Evolutionary conservation across 345 rosid genomes (phyloP).

Genomic region (Capsella bursapastoris): DNA sequence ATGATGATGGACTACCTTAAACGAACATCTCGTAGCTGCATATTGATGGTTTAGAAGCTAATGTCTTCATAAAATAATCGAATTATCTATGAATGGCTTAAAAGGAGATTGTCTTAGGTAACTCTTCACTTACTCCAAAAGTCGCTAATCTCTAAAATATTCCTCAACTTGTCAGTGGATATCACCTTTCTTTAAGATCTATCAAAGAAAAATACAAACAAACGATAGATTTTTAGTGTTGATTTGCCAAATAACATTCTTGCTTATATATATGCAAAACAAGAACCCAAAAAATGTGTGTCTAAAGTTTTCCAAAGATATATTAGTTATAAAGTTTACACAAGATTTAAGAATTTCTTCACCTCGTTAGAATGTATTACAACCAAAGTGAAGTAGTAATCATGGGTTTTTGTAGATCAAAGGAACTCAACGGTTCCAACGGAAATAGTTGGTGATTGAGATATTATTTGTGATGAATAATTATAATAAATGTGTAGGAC

Average conservation of each 20-base stretch:
- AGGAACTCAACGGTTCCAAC: slow-evolving; percentile 1
- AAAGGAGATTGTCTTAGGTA: slow-evolving; percentile 1
- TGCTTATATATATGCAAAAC: too few species aligned
- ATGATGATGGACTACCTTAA: too few species aligned
- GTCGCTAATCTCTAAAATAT: background rate
- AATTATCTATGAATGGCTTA: background rate
- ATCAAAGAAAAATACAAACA: background rate
- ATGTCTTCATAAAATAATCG: background rate
- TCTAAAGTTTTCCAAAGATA: too few species aligned
- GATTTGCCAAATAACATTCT: background rate
- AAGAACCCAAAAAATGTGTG: too few species aligned
- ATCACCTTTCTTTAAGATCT: background rate
- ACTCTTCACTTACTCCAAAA: slow-evolving; percentile 15
- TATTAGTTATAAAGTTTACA: too few species aligned
- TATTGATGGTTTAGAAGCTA: background rate
- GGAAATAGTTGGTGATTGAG: slow-evolving; percentile 13
- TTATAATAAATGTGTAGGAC: background rate
- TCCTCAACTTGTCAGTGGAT: background rate
- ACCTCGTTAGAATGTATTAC: background rate
- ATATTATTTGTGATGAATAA: background rate
- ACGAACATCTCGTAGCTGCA: too few species aligned
- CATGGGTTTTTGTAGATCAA: background rate
- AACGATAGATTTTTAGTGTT: background rate
- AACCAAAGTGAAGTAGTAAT: background rate
- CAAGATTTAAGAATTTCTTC: background rate